A percentile compares a stretch with the other conserved stretches of the same genome.
phyloP scores from a whole-genome alignment of 2,329 filamentous ascomycete species.

The Colletotrichum magnum region DNA sequence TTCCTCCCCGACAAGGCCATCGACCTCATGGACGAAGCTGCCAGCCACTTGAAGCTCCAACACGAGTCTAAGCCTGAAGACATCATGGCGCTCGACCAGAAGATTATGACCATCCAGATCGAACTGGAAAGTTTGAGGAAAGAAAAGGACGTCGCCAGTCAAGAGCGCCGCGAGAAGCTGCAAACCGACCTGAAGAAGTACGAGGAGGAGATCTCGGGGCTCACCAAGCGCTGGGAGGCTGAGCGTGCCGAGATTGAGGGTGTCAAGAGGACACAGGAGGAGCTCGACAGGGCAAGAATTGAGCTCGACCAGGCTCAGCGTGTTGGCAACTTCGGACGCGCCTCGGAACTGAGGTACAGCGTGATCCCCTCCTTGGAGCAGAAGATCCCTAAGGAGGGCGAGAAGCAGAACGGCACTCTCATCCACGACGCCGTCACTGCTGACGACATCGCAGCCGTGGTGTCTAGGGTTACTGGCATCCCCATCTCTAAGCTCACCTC shows the following conservation, averaged over 20 bases:
- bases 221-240: slow-evolving; percentile 91
- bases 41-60: slow-evolving; percentile 88
- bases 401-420: slow-evolving; percentile 68
- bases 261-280: slow-evolving; percentile 88
- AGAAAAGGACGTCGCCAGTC: slow-evolving; percentile 90
- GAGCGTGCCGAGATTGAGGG: slow-evolving; percentile 88
- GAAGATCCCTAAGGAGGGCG: slow-evolving; percentile 83
- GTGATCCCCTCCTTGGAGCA: slow-evolving; percentile 86
- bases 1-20: slow-evolving; percentile 98
- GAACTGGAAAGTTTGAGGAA: slow-evolving; percentile 95
- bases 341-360: slow-evolving; percentile 92
- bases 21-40: slow-evolving; percentile 95
- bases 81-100: slow-evolving; percentile 91
- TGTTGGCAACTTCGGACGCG: slow-evolving; percentile 88
- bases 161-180: slow-evolving; percentile 88
- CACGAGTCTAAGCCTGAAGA: slow-evolving; percentile 98
- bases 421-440: slow-evolving; percentile 96
- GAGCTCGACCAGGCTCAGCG: slow-evolving; percentile 91
- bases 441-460: slow-evolving; percentile 94
- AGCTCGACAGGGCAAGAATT: slow-evolving; percentile 87
- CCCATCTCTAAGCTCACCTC: slow-evolving; percentile 93
- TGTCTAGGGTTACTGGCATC: slow-evolving; percentile 92
- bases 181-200: slow-evolving; percentile 82
- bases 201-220: slow-evolving; percentile 80
- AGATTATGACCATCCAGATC: slow-evolving; percentile 98